Evolutionary conservation across 441 rosid species (phyloP), one percentile per base, ranked within the genome.

Genomic region (Gossypium davidsonii): DNA sequence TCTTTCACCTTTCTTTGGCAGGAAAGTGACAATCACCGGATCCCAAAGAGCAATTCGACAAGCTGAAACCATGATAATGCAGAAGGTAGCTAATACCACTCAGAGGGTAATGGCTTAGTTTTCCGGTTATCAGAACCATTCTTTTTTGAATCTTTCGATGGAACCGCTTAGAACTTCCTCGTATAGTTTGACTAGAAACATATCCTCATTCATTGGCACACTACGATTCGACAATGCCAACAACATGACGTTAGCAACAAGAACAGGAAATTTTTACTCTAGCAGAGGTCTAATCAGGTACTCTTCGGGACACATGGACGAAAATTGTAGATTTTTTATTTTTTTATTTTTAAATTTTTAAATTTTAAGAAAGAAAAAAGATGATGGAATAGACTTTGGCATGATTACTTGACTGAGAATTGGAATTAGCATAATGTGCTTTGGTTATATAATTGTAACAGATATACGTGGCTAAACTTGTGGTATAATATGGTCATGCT

Each of bases 1-100:
- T 57, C 14, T 20, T 21, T 57, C 12, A 23, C 7, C 55, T 12
- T 7, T 6, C 34, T 57, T 46, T 77, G 71, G 79, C 91, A 94
- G 98, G 95, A 95, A 93, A 85, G 96, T 95, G 74, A 93, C 90
- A 5, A 95, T 91, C 79, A 88, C 96, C 0, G 99, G 99, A 39
- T 81, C 99, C 31, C 95, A 93, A 77, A 86, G 97, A 82, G 91
- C 98, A 39, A 82, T 93, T 67, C 87, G 81, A 26, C 83, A 90
- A 62, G 99, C 99, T 6, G 98, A 95, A 79, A 77, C 90, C 62
- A 88, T 95, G 99, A 95, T 95, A 77, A 83, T 84, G 87, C 95
- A 91, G 86, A 95, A 93, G 85, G 98, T 93, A 74, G 86, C 93
- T 20, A 86, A 87, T 71, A 98, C 97, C 73, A 82, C 92, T 0